Conservation (phyloP, 345 rosid genomes). For the Boechera stricta region DNA sequence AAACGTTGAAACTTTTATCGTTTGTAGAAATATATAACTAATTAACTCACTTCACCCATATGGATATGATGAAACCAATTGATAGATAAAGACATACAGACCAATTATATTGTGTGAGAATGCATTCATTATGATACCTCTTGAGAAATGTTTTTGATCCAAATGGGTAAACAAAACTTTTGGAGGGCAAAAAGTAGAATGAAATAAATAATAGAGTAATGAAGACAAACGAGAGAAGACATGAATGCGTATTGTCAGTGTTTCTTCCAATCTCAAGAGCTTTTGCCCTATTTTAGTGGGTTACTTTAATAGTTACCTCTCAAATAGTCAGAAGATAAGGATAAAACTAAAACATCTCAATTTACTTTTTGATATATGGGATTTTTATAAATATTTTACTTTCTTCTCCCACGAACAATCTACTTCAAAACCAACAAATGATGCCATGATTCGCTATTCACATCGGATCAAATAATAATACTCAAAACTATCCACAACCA, state of each 20-base stretch:
- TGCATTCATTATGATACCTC: constrained; percentile 33
- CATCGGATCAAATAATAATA: constrained; percentile 15
- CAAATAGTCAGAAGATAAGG: constrained; percentile 38
- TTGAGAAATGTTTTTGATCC: neutral
- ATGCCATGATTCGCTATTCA: neutral
- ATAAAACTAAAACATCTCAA: constrained; percentile 12
- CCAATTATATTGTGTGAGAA: constrained; percentile 6
- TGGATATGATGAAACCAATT: constrained; percentile 19
- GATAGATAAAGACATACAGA: neutral
- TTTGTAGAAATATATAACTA: neutral
- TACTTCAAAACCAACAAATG: constrained; percentile 2
- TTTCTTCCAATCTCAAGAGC: constrained; percentile 32
- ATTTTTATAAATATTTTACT: constrained; percentile 16
- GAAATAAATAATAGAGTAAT: constrained; percentile 27
- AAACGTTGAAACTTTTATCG: neutral
- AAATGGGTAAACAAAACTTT: neutral
- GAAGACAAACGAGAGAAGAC: constrained; percentile 28
- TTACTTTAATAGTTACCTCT: constrained; percentile 29
- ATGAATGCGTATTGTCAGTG: constrained; percentile 27
- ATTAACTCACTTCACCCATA: neutral
- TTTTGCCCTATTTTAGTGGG: constrained; percentile 28
- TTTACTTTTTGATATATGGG: constrained; percentile 10
- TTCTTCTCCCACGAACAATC: constrained; percentile 21
- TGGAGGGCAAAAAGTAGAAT: constrained; percentile 4
- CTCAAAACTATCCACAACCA: too few relatives aligned